These are phyloP conservation scores for Tolypocladium capitatum DNA, from an alignment of 2,329 filamentous ascomycete genomes.

Conservation along the genomic window DNA sequence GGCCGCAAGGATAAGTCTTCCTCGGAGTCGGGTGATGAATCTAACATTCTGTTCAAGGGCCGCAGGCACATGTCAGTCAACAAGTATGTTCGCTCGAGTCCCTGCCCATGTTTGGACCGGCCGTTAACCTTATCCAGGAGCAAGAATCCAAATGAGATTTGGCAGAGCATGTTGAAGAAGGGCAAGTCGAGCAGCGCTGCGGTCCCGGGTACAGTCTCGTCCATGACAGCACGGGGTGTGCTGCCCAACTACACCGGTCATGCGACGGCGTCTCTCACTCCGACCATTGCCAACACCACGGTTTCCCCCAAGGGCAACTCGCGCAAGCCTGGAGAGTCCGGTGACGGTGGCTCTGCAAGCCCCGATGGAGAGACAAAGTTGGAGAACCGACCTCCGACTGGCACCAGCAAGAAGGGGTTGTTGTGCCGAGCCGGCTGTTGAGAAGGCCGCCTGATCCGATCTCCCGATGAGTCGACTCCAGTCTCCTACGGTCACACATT, in stretches of 20 bases:
- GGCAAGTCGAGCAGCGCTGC: conserved; percentile 33
- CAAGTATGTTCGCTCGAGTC: conserved; percentile 14
- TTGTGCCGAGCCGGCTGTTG: conserved; percentile 1
- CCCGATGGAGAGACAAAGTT: conserved; percentile 21
- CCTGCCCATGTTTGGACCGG: not conserved
- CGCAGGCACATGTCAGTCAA: conserved; percentile 14
- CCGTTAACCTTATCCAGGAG: conserved; percentile 15
- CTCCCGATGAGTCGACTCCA: conserved; percentile 2
- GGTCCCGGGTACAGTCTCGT: conserved; percentile 35
- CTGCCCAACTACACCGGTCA: conserved; percentile 39
- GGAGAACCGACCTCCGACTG: conserved; percentile 30
- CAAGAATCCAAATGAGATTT: conserved; percentile 30
- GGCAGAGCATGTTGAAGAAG: conserved; percentile 38
- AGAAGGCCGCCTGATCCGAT: not conserved
- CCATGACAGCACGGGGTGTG: conserved; percentile 40
- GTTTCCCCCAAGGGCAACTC: conserved; percentile 16
- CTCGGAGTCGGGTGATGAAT: conserved; percentile 19
- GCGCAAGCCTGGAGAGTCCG: conserved; percentile 13
- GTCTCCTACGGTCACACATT: not conserved
- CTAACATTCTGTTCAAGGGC: conserved; percentile 24
- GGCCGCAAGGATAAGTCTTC: conserved; percentile 12
- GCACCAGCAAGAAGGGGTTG: conserved; percentile 5
- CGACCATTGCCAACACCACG: conserved; percentile 26
- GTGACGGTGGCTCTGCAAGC: conserved; percentile 7
- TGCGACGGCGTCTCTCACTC: conserved; percentile 36